These are phyloP conservation scores for Hypomyces rosellus DNA, from an alignment of 2,329 filamentous ascomycete genomes.

Conservation along the genomic window DNA sequence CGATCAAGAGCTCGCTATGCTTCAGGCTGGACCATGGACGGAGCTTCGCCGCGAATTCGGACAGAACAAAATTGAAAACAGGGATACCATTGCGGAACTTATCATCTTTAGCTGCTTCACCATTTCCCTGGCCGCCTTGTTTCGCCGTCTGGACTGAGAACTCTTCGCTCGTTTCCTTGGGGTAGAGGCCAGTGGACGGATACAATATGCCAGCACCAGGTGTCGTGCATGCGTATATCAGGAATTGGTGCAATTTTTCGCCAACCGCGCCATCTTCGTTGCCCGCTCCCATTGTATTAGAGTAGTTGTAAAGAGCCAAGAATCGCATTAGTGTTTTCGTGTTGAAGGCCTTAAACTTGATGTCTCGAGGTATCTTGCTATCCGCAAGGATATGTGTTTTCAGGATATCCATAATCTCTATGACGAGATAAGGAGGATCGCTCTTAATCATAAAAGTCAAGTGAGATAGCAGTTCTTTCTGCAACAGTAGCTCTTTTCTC, in stretches of 20 bases:
- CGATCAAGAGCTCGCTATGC: slow-evolving; percentile 74
- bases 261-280: slow-evolving; percentile 49
- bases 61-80: slow-evolving; percentile 72
- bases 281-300: slow-evolving; percentile 37
- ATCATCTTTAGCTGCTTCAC: slow-evolving; percentile 64
- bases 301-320: slow-evolving; percentile 61
- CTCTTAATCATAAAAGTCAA: slow-evolving; percentile 71
- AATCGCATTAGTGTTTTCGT: slow-evolving; percentile 67
- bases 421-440: slow-evolving; percentile 68
- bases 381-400: slow-evolving; percentile 69
- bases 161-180: slow-evolving; percentile 56
- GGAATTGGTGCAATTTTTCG: slow-evolving; percentile 66
- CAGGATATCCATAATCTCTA: slow-evolving; percentile 67
- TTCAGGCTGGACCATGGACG: slow-evolving; percentile 75
- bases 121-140: slow-evolving; percentile 32
- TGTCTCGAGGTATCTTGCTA: slow-evolving; percentile 61
- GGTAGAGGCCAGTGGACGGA: slow-evolving; percentile 77
- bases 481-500: slow-evolving; percentile 73
- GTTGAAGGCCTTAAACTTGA: slow-evolving; percentile 71
- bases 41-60: slow-evolving; percentile 71
- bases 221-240: slow-evolving; percentile 69
- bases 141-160: slow-evolving; percentile 17
- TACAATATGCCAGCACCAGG: slow-evolving; percentile 67
- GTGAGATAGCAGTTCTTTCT: slow-evolving; percentile 76
- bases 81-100: slow-evolving; percentile 60